Evolutionary conservation across 2,329 filamentous ascomycete genomes (phyloP).

Genomic region (Cryphonectria radicalis): DNA sequence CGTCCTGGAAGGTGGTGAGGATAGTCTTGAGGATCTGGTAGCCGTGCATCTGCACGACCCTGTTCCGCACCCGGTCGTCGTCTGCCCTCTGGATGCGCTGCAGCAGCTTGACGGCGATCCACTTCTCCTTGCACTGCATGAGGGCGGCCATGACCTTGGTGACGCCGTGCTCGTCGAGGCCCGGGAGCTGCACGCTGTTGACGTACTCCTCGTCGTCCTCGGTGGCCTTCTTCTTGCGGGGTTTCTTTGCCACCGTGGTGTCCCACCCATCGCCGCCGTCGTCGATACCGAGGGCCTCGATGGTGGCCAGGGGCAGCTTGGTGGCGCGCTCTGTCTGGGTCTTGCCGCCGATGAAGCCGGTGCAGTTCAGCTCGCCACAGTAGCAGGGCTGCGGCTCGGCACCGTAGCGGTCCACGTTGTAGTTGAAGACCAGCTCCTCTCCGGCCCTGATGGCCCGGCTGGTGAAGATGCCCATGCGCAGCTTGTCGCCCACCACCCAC

Average conservation of each 20-base stretch:
- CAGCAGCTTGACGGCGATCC: constrained; percentile 96
- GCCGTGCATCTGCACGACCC: constrained; percentile 94
- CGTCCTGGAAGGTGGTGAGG: constrained; percentile 83
- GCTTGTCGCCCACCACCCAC: constrained; percentile 96
- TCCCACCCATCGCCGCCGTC: constrained; percentile 90
- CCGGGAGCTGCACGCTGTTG: constrained; percentile 80
- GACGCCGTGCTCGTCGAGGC: constrained; percentile 79
- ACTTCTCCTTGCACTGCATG: constrained; percentile 98
- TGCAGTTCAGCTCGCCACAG: constrained; percentile 92
- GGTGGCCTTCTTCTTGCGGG: constrained; percentile 86
- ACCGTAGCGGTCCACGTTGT: constrained; percentile 98
- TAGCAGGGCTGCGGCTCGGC: constrained; percentile 97
- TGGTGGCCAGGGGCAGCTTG: constrained; percentile 84
- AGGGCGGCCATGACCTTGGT: constrained; percentile 95
- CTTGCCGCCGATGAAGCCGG: constrained; percentile 95
- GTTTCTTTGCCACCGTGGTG: constrained; percentile 84
- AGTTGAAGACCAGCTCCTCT: constrained; percentile 98
- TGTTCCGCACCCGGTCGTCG: constrained; percentile 84
- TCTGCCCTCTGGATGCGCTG: constrained; percentile 84
- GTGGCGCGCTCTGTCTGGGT: constrained; percentile 96
- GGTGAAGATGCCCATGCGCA: constrained; percentile 99
- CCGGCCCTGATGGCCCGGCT: constrained; percentile 82
- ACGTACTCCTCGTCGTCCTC: constrained; percentile 97
- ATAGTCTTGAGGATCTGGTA: constrained; percentile 93
- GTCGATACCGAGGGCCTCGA: constrained; percentile 95